These are phyloP conservation scores for Neonectria faginata DNA, from an alignment of 2,329 filamentous ascomycete genomes.

Conservation along the genomic window DNA sequence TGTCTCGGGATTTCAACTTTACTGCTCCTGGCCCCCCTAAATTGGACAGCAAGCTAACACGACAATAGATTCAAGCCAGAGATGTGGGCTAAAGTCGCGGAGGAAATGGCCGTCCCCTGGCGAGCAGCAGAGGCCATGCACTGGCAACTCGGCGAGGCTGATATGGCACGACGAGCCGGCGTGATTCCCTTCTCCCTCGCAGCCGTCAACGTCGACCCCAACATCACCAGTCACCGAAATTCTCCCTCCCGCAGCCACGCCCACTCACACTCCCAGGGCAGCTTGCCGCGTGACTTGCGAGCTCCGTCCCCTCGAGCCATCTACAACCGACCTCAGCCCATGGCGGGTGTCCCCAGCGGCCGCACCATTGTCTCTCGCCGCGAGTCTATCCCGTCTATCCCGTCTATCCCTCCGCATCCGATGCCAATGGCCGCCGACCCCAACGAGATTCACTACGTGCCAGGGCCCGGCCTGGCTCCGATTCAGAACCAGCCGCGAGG, in stretches of 20 bases:
- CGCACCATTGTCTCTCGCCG: conserved; percentile 56
- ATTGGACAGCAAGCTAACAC: conserved; percentile 34
- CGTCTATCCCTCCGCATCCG: conserved; percentile 50
- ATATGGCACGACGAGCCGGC: conserved; percentile 93
- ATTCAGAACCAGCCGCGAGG: conserved; percentile 60
- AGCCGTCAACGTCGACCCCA: conserved; percentile 62
- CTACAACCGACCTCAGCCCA: conserved; percentile 54
- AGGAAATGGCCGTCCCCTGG: conserved; percentile 96
- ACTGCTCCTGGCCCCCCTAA: conserved; percentile 1
- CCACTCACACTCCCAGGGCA: conserved; percentile 62
- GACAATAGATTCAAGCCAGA: conserved; percentile 87
- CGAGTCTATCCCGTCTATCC: conserved; percentile 55
- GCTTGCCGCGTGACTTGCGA: conserved; percentile 56
- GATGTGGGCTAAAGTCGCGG: conserved; percentile 97
- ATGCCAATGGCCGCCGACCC: conserved; percentile 47
- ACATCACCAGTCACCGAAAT: conserved; percentile 55
- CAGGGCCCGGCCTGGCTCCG: conserved; percentile 62
- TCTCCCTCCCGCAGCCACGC: conserved; percentile 54
- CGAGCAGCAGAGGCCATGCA: conserved; percentile 97
- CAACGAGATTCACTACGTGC: conserved; percentile 48
- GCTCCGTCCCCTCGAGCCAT: conserved; percentile 55
- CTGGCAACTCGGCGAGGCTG: conserved; percentile 92
- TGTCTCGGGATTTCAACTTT: neutral
- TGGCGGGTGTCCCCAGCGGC: conserved; percentile 49
- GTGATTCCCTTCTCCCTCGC: conserved; percentile 85